Percentiles rank a stretch among this genome's conserved stretches.
phyloP scores from a whole-genome alignment of 768 basidiomycete genomes.

The Arthromyces matolae region DNA sequence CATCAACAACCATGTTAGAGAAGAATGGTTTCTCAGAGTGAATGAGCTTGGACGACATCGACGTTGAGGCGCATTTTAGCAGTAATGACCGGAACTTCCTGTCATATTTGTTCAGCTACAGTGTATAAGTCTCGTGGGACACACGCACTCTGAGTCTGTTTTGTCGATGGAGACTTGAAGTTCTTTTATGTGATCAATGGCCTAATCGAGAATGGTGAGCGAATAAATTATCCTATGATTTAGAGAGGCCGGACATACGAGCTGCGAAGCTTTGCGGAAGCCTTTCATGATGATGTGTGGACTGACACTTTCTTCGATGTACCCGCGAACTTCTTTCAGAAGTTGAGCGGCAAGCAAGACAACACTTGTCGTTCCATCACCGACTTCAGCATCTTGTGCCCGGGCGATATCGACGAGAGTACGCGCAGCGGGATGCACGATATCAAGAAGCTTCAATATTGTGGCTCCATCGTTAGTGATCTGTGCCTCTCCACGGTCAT shows the following conservation, averaged over 20 bases:
- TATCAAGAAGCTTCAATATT: slow-evolving; percentile 94
- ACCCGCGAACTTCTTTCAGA: slow-evolving; percentile 85
- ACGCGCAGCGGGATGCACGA: slow-evolving; percentile 95
- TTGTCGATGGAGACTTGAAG: slow-evolving; percentile 90
- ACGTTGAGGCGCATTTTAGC: slow-evolving; percentile 94
- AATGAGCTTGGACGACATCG: slow-evolving; percentile 99
- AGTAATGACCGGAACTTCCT: slow-evolving; percentile 93
- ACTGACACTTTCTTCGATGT: slow-evolving; percentile 95
- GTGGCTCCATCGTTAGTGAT: slow-evolving; percentile 99
- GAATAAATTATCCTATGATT: too few species aligned
- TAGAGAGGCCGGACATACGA: slow-evolving; percentile 57
- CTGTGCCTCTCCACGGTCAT: slow-evolving; percentile 90
- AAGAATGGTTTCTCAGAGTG: slow-evolving; percentile 99
- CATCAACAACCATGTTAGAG: slow-evolving; percentile 97
- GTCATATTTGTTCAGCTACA: slow-evolving; percentile 15
- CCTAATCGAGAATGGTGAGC: slow-evolving; percentile 43
- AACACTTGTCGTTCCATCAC: slow-evolving; percentile 96
- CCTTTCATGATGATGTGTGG: slow-evolving; percentile 98
- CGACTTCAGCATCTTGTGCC: slow-evolving; percentile 97
- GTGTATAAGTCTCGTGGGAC: slow-evolving; percentile 7
- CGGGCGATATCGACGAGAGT: slow-evolving; percentile 98
- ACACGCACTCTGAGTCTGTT: slow-evolving; percentile 83
- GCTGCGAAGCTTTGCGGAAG: slow-evolving; percentile 78
- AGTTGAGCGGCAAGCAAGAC: slow-evolving; percentile 93
- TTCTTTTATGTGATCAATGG: slow-evolving; percentile 80